Evolutionary conservation across 2,329 filamentous ascomycete genomes (phyloP), one percentile per base, ranked within the genome.

Genomic region (Aquanectria penicillioides): DNA sequence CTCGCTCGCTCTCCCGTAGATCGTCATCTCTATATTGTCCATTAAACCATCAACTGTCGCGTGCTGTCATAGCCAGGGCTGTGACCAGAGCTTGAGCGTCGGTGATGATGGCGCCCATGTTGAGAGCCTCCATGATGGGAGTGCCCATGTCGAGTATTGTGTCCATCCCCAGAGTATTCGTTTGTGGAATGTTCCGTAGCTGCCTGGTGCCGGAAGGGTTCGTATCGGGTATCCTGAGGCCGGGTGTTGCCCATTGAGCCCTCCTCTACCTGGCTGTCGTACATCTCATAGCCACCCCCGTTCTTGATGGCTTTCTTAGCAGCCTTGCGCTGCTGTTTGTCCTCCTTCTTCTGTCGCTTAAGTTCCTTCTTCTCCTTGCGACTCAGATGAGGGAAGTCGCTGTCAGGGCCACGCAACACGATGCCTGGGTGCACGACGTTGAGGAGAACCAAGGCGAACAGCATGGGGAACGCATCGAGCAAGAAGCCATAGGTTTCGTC

Each of bases 391-490:
- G 79, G 79, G 55, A 85, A 80, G 55, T 82, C 77, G 54, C 78
- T 76, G 26, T 79, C 75, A 4, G 76, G 73, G 0, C 84, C 81
- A 9, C 73, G 68, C 37, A 83, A 71, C n/a, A 81, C 70, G 3
- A 73, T 72, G 0, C 82, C 83, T 0, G 83, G 83, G 67, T 86
- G 82, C 25, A 80, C 63, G 3, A 79, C 22, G 60, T 80, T 80
- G 43, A 82, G 69, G 10, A 78, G 57, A 4, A 76, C 53, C 17
- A 63, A 82, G 57, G 23, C 80, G 73, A 87, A 41, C 33, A 83
- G 73, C 81, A 89, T 88, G 1, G 86, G 84, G 1, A 82, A 69
- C 1, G 83, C 83, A 67, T 89, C 85, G 2, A 81, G 72, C 1
- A 65, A 51, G 78, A 80, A 83, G 22, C 81, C 77, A 68, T 84